Evolutionary conservation across 352 stramenopile species (phyloP), one percentile per base, ranked within the genome.

Genomic region (Pythium sukuiense): DNA sequence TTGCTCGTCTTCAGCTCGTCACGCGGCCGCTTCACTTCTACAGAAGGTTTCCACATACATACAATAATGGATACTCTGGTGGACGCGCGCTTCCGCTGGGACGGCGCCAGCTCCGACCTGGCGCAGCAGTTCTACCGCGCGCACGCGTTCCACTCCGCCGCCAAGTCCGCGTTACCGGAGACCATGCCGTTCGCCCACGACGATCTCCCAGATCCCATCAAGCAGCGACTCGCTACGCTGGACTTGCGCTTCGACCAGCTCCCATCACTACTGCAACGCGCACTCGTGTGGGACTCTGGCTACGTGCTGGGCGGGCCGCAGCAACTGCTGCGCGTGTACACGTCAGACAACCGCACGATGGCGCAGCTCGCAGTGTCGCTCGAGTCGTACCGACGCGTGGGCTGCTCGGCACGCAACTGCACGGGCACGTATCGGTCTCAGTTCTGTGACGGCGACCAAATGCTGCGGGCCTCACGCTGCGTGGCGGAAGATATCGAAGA

Each of bases 61-160:
- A 35, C 32, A 35, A 9, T 9, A 35, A 66, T 66, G 60, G 49
- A 59, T 24, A 29, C 54, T 18, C 11, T 57, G 37, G 37, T 61
- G 29, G n/a, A 53, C 55, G 12, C 56, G 24, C 13, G 3, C 41
- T 65, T 70, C 61, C 16, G 48, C 11, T 73, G 60, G 50, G 61
- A 73, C 35, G 67, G 61, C 52, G 53, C 50, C 33, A 63, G 24
- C 41, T 73, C 67, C 13, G 67, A 73, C 57, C 66, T 76, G 53
- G 66, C 67, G 32, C 61, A 74, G 62, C 70, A 74, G 55, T 71
- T 69, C 63, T 74, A 74, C 55, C 65, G 65, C 45, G 55, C 55
- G 45, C 48, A 63, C 39, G 18, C 26, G 27, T 24, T 39, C 24
- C 54, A 43, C 46, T 26, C 58, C 3, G 11, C n/a, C 32, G 18